phyloP scores from a whole-genome alignment of 2,329 filamentous ascomycete genomes.

The Cucurbitaria berberidis region DNA sequence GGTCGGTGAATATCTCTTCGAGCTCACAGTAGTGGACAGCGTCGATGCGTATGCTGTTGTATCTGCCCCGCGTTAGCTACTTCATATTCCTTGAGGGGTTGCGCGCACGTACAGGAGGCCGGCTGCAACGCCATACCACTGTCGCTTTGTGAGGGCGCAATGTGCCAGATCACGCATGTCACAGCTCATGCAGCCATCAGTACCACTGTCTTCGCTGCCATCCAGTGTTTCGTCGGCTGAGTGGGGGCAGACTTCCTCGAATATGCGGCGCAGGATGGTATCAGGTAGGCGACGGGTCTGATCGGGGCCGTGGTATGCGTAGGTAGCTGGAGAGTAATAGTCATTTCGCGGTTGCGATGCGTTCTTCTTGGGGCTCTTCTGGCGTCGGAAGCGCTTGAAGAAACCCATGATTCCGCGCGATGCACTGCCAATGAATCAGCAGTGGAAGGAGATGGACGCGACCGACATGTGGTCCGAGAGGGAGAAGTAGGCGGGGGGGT shows the following conservation, averaged over 20 bases:
- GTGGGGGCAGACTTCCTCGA: slow-evolving; percentile 84
- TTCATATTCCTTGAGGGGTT: background rate
- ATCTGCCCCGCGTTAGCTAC: slow-evolving; percentile 59
- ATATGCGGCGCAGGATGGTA: slow-evolving; percentile 76
- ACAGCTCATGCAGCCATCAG: slow-evolving; percentile 89
- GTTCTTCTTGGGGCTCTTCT: slow-evolving; percentile 51
- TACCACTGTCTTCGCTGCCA: slow-evolving; percentile 78
- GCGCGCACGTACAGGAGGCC: slow-evolving; percentile 65
- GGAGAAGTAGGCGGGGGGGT: slow-evolving; percentile 15
- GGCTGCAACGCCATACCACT: slow-evolving; percentile 70
- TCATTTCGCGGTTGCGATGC: slow-evolving; percentile 39
- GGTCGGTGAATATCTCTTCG: slow-evolving; percentile 80
- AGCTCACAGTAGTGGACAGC: slow-evolving; percentile 92
- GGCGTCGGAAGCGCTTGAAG: slow-evolving; percentile 57
- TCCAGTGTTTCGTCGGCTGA: slow-evolving; percentile 72
- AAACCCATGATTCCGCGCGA: slow-evolving; percentile 54
- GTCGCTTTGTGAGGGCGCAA: slow-evolving; percentile 74
- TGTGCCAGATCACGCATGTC: slow-evolving; percentile 87
- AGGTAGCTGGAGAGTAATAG: slow-evolving; percentile 32
- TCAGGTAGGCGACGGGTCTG: slow-evolving; percentile 63
- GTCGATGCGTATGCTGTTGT: slow-evolving; percentile 90
- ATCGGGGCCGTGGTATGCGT: slow-evolving; percentile 50
- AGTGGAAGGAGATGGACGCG: slow-evolving; percentile 14
- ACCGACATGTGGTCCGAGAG: slow-evolving; percentile 22
- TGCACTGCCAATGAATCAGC: slow-evolving; percentile 28